Evolutionary conservation across 352 stramenopile species (phyloP).

Genomic region (Globisporangium rhizosaccharum): DNA sequence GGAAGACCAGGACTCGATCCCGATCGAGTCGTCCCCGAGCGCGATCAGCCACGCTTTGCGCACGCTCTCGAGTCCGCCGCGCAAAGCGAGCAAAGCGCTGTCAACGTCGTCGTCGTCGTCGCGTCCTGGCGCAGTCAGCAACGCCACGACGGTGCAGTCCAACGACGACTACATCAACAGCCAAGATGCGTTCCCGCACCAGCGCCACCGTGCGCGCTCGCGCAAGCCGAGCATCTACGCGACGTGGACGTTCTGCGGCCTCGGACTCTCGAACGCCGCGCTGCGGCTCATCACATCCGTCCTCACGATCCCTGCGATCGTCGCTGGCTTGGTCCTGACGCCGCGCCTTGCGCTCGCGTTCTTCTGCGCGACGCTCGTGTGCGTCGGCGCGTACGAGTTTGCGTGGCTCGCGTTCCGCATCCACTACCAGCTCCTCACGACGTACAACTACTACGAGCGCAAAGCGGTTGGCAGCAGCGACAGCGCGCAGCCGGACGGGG

Average conservation of each 20-base stretch:
- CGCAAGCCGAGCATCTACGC: slow-evolving; percentile 35
- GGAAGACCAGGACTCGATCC: slow-evolving; percentile 25
- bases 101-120: slow-evolving; percentile 1
- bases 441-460: slow-evolving; percentile 40
- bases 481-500: slow-evolving; percentile 12
- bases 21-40: slow-evolving; percentile 8
- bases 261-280: slow-evolving; percentile 31
- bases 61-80: slow-evolving; percentile 16
- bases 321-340: slow-evolving; percentile 29
- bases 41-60: slow-evolving; percentile 16
- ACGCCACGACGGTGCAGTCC: slow-evolving; percentile 15
- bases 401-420: slow-evolving; percentile 51
- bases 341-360: slow-evolving; percentile 25
- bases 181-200: slow-evolving; percentile 13
- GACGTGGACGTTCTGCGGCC: slow-evolving; percentile 33
- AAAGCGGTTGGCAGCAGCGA: background rate
- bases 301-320: slow-evolving; percentile 21
- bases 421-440: slow-evolving; percentile 32
- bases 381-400: slow-evolving; percentile 46
- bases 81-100: slow-evolving; percentile 2
- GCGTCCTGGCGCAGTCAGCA: slow-evolving; percentile 25
- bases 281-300: slow-evolving; percentile 25
- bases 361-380: slow-evolving; percentile 22
- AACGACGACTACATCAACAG: slow-evolving; percentile 16
- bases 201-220: slow-evolving; percentile 20